Percentiles rank a stretch among this genome's conserved stretches.
Conservation (phyloP, 2,329 filamentous ascomycete species). For the Aspergillus unguis region DNA sequence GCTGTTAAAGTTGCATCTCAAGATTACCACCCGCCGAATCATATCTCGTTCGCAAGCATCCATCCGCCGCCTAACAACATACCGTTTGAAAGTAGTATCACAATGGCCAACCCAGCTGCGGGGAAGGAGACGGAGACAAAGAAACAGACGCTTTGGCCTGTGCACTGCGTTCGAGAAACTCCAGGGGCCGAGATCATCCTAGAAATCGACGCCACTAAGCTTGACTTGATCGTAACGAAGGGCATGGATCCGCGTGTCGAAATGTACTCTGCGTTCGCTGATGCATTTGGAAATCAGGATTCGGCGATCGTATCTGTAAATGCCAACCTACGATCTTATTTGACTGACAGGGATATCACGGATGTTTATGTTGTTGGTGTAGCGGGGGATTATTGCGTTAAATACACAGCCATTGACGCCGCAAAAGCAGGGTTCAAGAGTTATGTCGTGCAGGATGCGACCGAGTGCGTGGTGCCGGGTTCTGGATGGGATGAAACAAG, state of each 20-base stretch:
- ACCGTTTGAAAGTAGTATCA: constrained; percentile 64
- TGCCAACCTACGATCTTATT: constrained; percentile 58
- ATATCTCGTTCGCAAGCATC: constrained; percentile 86
- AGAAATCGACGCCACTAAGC: constrained; percentile 59
- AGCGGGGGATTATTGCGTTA: constrained; percentile 87
- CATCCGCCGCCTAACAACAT: constrained; percentile 61
- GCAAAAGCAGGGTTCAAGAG: constrained; percentile 70
- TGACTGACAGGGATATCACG: constrained; percentile 61
- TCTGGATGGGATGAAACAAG: constrained; percentile 55
- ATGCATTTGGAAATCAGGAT: constrained; percentile 62
- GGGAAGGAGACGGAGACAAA: constrained; percentile 60
- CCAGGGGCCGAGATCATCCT: constrained; percentile 69
- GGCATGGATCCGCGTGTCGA: constrained; percentile 71
- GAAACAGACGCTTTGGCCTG: constrained; percentile 75
- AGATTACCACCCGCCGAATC: constrained; percentile 80
- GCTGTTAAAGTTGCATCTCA: constrained; percentile 76
- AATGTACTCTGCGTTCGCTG: constrained; percentile 91
- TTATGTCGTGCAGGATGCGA: constrained; percentile 74
- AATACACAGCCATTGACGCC: constrained; percentile 75
- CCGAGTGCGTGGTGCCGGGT: constrained; percentile 64
- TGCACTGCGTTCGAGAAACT: constrained; percentile 78
- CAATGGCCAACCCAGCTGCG: constrained; percentile 51
- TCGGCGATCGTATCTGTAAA: constrained; percentile 36
- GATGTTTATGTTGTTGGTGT: constrained; percentile 84
- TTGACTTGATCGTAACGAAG: constrained; percentile 74